Evolutionary conservation across 2,329 filamentous ascomycete genomes (phyloP).

Genomic region (Daldinia sp.): DNA sequence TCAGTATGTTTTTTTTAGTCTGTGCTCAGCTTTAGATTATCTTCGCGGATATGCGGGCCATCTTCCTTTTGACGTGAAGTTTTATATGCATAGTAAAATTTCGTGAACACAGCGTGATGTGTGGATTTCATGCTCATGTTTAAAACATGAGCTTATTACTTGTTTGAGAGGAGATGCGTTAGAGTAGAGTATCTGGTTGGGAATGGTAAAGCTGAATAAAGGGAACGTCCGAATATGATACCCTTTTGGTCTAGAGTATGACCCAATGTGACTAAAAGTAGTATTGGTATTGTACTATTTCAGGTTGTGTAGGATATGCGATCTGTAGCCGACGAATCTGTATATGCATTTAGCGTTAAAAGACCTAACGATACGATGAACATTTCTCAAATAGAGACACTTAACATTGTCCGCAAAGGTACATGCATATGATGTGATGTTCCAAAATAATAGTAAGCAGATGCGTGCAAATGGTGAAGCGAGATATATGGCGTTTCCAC

Average conservation of each 20-base stretch:
- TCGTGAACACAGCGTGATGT: neutral
- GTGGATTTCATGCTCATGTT: neutral
- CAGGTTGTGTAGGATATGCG: conserved; percentile 2
- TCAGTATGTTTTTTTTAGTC: conserved; percentile 8
- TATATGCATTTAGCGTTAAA: neutral
- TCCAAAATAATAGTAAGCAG: neutral
- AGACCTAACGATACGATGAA: neutral
- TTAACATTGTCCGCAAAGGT: neutral
- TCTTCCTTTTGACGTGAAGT: conserved; percentile 6
- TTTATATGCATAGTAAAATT: conserved; percentile 2
- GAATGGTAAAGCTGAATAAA: neutral
- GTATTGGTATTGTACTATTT: conserved; percentile 19
- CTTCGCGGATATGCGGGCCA: conserved; percentile 27
- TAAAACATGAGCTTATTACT: neutral
- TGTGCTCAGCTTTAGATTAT: conserved; percentile 14
- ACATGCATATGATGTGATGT: neutral
- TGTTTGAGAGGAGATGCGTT: neutral
- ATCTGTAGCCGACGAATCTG: conserved; percentile 2
- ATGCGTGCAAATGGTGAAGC: neutral
- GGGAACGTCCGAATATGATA: conserved; percentile 26
- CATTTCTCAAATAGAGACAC: neutral
- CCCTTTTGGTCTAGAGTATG: conserved; percentile 22
- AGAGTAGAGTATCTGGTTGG: neutral
- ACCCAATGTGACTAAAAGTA: conserved; percentile 10
- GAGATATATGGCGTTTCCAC: conserved; percentile 2